A percentile compares a stretch with the other conserved stretches of the same genome.
Evolutionary conservation across 768 basidiomycete genomes (phyloP).

Genomic region (Fistulinella prunicolor): DNA sequence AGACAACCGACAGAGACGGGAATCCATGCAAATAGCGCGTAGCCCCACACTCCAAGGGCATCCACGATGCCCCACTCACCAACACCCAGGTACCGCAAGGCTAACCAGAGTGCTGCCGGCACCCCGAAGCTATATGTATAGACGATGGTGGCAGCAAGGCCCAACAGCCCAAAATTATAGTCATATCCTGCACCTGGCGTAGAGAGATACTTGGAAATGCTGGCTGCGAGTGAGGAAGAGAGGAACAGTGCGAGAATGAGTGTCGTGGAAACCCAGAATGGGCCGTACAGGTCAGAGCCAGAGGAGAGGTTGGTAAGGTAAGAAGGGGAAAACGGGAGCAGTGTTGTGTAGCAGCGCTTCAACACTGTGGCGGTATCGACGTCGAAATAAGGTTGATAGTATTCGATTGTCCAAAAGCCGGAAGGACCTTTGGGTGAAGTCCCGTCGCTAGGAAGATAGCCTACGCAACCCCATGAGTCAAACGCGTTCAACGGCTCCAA

Average conservation of each 20-base stretch:
- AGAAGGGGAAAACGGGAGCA: conserved; percentile 67
- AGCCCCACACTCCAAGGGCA: conserved; percentile 77
- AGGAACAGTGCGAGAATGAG: conserved; percentile 92
- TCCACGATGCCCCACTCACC: conserved; percentile 90
- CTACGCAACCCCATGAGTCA: conserved; percentile 34
- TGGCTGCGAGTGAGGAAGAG: conserved; percentile 87
- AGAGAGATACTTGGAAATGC: conserved; percentile 84
- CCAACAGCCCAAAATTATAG: conserved; percentile 85
- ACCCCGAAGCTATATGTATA: conserved; percentile 85
- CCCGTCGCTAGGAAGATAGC: conserved; percentile 59
- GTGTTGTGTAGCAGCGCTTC: conserved; percentile 70
- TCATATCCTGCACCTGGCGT: conserved; percentile 52
- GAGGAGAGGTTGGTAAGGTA: conserved; percentile 62
- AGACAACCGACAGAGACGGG: conserved; percentile 66
- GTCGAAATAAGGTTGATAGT: conserved; percentile 87
- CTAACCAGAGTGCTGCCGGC: conserved; percentile 81
- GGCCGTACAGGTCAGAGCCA: conserved; percentile 70
- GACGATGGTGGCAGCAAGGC: conserved; percentile 77
- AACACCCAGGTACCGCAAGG: conserved; percentile 80
- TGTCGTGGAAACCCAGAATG: conserved; percentile 97
- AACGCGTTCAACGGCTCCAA: neutral
- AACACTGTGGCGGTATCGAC: conserved; percentile 80
- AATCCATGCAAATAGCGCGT: conserved; percentile 84
- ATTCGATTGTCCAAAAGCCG: conserved; percentile 79
- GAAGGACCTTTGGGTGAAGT: conserved; percentile 43